A percentile compares a stretch with the other conserved stretches of the same genome.
phyloP scores from a whole-genome alignment of 257 asterid species.

The Lantana camara region DNA sequence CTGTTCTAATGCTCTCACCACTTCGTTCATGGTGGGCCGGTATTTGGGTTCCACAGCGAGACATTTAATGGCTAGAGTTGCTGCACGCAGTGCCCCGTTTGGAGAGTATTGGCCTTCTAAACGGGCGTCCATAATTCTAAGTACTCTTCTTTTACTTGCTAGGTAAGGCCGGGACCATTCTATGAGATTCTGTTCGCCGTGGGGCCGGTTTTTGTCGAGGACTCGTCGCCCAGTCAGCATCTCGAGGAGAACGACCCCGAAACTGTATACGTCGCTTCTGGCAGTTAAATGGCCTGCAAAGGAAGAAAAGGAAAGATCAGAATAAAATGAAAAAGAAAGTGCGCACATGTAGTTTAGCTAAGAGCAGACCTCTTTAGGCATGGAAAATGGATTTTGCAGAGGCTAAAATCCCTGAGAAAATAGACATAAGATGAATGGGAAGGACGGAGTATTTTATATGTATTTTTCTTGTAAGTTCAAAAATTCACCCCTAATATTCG shows the following conservation, averaged over 20 bases:
- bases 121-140: slow-evolving; percentile 59
- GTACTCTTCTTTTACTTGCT: slow-evolving; percentile 54
- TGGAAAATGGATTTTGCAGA: slow-evolving; percentile 19
- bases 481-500: no score
- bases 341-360: background rate
- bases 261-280: slow-evolving; percentile 70
- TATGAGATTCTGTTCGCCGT: slow-evolving; percentile 66
- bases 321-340: background rate
- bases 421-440: background rate
- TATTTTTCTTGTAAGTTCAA: no score
- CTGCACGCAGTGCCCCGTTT: slow-evolving; percentile 45
- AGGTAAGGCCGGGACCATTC: slow-evolving; percentile 73
- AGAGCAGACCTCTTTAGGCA: slow-evolving; percentile 16
- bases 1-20: slow-evolving; percentile 58
- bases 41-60: slow-evolving; percentile 47
- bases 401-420: slow-evolving; percentile 18
- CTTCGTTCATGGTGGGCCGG: slow-evolving; percentile 63
- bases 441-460: no score
- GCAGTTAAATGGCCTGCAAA: slow-evolving; percentile 68
- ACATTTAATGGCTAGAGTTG: slow-evolving; percentile 60
- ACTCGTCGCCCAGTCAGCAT: slow-evolving; percentile 65
- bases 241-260: slow-evolving; percentile 77
- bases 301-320: slow-evolving; percentile 23
- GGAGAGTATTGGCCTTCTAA: slow-evolving; percentile 61
- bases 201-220: slow-evolving; percentile 66